phyloP scores from a whole-genome alignment of 306 rosid genomes.

The Crataegus laevigata region DNA sequence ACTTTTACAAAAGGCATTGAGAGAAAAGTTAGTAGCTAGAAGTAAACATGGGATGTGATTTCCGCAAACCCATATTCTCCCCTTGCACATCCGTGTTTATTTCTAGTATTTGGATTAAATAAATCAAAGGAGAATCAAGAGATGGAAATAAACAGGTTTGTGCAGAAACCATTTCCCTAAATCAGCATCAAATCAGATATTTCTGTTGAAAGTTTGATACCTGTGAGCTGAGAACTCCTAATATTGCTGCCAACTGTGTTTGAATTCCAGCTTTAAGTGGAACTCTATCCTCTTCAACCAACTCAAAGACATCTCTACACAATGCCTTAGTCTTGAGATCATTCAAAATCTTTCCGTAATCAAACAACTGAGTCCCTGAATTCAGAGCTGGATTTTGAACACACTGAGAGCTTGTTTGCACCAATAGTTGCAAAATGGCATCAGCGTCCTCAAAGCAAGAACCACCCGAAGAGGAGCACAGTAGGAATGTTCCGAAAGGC shows the following conservation, averaged over 20 bases:
- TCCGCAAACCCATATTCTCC: too few species aligned
- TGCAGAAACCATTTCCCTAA: neutral
- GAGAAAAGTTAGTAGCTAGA: neutral
- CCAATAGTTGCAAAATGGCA: conserved; percentile 22
- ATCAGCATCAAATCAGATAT: neutral
- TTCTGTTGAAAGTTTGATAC: conserved; percentile 17
- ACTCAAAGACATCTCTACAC: neutral
- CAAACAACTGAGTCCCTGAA: neutral
- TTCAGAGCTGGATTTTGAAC: neutral
- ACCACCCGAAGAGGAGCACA: too few species aligned
- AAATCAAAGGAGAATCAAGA: neutral
- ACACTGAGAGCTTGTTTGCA: neutral
- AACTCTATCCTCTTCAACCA: neutral
- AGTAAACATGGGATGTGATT: neutral
- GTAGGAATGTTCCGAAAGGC: too few species aligned
- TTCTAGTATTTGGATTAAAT: too few species aligned
- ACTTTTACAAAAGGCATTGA: neutral
- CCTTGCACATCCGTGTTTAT: too few species aligned
- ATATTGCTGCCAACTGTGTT: conserved; percentile 27
- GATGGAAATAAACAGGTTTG: neutral
- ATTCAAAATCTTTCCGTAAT: conserved; percentile 32
- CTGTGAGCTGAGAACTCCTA: conserved; percentile 27
- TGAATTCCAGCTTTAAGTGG: conserved; percentile 25
- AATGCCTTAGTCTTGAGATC: conserved; percentile 16
- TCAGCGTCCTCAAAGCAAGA: conserved; percentile 42